A percentile compares a stretch with the other conserved stretches of the same genome.
These are phyloP conservation scores for Hippophae gyantsensis DNA, from an alignment of 306 rosid species.

Conservation along the genomic window DNA sequence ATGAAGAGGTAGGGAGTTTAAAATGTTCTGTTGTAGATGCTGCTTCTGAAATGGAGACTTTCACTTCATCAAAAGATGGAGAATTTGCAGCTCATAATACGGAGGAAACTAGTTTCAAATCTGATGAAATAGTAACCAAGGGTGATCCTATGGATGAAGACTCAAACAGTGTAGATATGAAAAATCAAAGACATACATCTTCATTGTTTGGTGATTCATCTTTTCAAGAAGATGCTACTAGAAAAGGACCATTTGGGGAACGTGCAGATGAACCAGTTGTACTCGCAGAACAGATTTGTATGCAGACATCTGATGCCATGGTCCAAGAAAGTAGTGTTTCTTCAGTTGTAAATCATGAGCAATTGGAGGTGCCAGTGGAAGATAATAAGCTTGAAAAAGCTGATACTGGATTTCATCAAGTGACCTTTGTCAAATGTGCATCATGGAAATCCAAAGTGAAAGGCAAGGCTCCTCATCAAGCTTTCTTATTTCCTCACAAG, in stretches of 20 bases:
- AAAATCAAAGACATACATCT: conserved; percentile 17
- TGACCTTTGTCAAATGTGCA: conserved; percentile 19
- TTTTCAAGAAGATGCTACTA: conserved; percentile 18
- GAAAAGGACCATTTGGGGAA: conserved; percentile 18
- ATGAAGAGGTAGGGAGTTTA: conserved; percentile 16
- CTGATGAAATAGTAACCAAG: conserved; percentile 18
- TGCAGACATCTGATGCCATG: conserved; percentile 17
- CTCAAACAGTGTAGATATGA: conserved; percentile 22
- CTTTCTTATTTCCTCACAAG: too few relatives aligned
- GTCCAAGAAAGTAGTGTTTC: conserved; percentile 19
- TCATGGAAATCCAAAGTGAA: conserved; percentile 3
- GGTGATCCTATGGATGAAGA: conserved; percentile 13
- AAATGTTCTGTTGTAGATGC: conserved; percentile 16
- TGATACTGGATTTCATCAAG: conserved; percentile 19
- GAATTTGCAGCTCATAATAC: conserved; percentile 14
- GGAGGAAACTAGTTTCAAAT: conserved; percentile 17
- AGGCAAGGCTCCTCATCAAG: too few relatives aligned
- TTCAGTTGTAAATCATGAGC: conserved; percentile 13
- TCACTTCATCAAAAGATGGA: conserved; percentile 15
- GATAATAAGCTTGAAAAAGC: conserved; percentile 29
- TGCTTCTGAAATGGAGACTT: conserved; percentile 23
- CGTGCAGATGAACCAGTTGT: conserved; percentile 20
- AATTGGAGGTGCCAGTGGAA: conserved; percentile 29
- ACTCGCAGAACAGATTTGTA: conserved; percentile 25
- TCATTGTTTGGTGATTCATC: conserved; percentile 13